Conservation (phyloP, 306 rosid genomes). For the Vigna nakashimae region DNA sequence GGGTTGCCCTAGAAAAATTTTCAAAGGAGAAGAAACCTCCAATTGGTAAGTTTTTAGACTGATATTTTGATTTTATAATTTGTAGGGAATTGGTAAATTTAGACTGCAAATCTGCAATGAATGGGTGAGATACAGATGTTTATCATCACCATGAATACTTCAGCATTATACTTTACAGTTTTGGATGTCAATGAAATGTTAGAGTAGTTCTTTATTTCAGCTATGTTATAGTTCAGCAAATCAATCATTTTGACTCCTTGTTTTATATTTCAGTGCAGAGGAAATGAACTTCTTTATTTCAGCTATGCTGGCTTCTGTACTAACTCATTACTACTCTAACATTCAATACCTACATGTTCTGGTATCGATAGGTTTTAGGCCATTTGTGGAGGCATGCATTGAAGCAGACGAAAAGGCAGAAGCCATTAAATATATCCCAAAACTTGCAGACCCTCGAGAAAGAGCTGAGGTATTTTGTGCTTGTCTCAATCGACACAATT, state of each 20-base stretch:
- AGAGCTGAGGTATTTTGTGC: constrained; percentile 80
- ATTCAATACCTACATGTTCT: constrained; percentile 37
- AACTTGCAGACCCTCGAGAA: constrained; percentile 92
- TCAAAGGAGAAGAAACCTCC: constrained; percentile 96
- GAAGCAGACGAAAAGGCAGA: constrained; percentile 96
- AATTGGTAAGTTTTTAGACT: constrained; percentile 62
- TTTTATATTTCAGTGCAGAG: constrained; percentile 4
- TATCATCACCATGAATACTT: constrained; percentile 10
- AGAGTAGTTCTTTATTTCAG: neutral
- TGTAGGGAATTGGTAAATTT: neutral
- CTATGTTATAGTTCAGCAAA: neutral
- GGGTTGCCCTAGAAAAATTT: constrained; percentile 88
- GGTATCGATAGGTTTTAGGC: constrained; percentile 72
- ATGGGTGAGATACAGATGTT: neutral
- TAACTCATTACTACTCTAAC: neutral
- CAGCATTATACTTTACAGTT: constrained; percentile 13
- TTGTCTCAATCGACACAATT: constrained; percentile 7
- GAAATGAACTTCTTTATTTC: constrained; percentile 3
- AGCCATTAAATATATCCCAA: constrained; percentile 94
- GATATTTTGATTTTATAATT: constrained; percentile 20
- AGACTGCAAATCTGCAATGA: neutral
- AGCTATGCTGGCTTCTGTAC: constrained; percentile 29
- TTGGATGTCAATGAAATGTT: constrained; percentile 14
- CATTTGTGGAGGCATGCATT: constrained; percentile 96
- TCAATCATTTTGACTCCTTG: constrained; percentile 23